Evolutionary conservation across 2,329 filamentous ascomycete genomes (phyloP), one percentile per base, ranked within the genome.

Genomic region (Paraphaeosphaeria minitans): DNA sequence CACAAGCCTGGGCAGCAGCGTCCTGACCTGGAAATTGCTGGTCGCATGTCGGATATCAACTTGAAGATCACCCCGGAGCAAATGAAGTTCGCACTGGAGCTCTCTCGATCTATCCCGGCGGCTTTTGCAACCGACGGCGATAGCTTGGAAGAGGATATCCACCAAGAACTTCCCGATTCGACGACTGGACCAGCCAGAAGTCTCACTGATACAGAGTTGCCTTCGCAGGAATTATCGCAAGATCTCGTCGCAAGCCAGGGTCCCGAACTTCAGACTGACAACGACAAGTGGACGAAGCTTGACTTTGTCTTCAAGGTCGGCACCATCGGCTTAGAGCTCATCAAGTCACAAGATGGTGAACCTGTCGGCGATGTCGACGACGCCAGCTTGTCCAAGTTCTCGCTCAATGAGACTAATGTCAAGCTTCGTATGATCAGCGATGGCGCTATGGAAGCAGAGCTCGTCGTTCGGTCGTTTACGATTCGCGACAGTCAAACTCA

Each of bases 371-470:
- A 93, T 66, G 72, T 94, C 13, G 88, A 92, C 57, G 84, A 86
- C 14, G 90, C 92, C 1, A 97, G 95, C 67, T 79, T 99, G 13
- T 97, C 95, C 0, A 92, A 91, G 42, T 99, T 99, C 78, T 96
- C 94, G 13, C 83, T 99, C 37, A 95, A 99, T 69, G 89, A 96
- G 63, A 98, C 93, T 7, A 91, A 89, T 67, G 83, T 97, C 62
- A 99, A 98, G 81, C 85, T 96, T 9, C 88, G 93, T 27, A 95
- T 98, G 89, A 85, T 97, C 68, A 96, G 91, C 21, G 94, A 99
- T 75, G 89, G 90, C 7, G 93, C 93, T 0, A 78, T 99, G 42
- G 95, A 99, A 75, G 93, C 93, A 2, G 96, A 99, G 73, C 85
- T 99, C 7, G 84, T 97, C 37, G 93, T 99, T 16, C 90, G 95